Evolutionary conservation across 805 yeast genomes (phyloP).

Genomic region (Tetrapisispora taiwanensis): DNA sequence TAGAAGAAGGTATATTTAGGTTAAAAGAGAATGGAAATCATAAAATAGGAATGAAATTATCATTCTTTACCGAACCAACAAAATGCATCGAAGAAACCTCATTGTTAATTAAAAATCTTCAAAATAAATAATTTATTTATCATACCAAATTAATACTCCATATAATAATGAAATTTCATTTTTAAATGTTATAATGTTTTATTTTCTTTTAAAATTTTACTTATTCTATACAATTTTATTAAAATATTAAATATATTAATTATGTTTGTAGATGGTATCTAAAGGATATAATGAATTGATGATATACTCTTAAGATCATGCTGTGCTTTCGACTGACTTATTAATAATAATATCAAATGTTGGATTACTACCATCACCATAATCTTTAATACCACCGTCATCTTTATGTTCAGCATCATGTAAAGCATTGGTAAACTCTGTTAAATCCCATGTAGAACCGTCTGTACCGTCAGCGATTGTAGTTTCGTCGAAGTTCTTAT

Average conservation of each 20-base stretch:
- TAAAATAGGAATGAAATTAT: conserved; percentile 9
- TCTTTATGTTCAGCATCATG: conserved; percentile 29
- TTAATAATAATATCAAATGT: conserved; percentile 23
- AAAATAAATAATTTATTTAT: conserved; percentile 2
- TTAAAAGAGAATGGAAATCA: conserved; percentile 10
- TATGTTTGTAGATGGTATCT: background rate
- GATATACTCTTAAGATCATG: conserved; percentile 1
- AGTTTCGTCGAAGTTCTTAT: conserved; percentile 37
- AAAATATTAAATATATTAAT: background rate
- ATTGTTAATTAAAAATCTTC: conserved; percentile 3
- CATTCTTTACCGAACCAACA: conserved; percentile 26
- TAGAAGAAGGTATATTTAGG: conserved; percentile 30
- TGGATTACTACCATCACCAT: conserved; percentile 54
- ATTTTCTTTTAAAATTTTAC: background rate
- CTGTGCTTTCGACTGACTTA: conserved; percentile 4
- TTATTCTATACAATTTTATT: background rate
- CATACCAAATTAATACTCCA: too few species aligned
- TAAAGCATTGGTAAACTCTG: conserved; percentile 33
- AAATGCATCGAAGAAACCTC: conserved; percentile 14
- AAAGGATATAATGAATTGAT: background rate
- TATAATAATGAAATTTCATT: too few species aligned
- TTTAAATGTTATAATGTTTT: too few species aligned
- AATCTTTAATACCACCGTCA: conserved; percentile 47
- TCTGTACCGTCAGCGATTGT: conserved; percentile 29
- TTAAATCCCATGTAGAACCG: conserved; percentile 35